phyloP scores from a whole-genome alignment of 495 filamentous ascomycete genomes.

The Penicillium tannophilum region DNA sequence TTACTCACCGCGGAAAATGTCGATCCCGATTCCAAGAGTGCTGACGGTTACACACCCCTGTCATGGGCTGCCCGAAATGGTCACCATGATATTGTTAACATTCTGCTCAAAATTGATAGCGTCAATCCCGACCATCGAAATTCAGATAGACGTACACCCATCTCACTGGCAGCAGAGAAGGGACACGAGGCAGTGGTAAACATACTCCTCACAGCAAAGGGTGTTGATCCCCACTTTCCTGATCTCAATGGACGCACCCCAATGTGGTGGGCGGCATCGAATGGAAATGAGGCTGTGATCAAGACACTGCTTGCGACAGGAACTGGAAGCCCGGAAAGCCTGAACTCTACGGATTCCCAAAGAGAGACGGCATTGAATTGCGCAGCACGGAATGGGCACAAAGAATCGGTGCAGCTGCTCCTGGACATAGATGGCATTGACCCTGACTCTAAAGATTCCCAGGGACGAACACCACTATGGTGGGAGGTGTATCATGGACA shows the following conservation, averaged over 20 bases:
- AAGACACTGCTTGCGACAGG: neutral
- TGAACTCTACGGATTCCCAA: neutral
- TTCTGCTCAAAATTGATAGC: neutral
- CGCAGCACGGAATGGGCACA: neutral
- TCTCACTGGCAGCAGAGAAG: neutral
- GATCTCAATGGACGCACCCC: neutral
- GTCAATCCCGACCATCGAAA: neutral
- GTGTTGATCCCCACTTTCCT: neutral
- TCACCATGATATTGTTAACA: neutral
- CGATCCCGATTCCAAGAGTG: neutral
- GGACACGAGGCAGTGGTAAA: neutral
- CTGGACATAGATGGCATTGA: neutral
- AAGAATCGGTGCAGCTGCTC: neutral
- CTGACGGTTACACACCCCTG: slow-evolving; percentile 1
- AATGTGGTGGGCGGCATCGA: slow-evolving; percentile 2
- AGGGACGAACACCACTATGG: neutral
- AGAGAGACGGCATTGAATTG: neutral
- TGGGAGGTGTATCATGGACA: neutral
- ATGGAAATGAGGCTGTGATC: neutral
- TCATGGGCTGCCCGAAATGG: slow-evolving; percentile 4
- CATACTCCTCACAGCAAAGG: neutral
- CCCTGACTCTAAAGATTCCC: neutral
- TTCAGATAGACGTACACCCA: neutral
- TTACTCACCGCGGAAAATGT: neutral
- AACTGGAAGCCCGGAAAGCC: neutral